phyloP scores from a whole-genome alignment of 345 rosid species.

The Bretschneidera sinensis region DNA sequence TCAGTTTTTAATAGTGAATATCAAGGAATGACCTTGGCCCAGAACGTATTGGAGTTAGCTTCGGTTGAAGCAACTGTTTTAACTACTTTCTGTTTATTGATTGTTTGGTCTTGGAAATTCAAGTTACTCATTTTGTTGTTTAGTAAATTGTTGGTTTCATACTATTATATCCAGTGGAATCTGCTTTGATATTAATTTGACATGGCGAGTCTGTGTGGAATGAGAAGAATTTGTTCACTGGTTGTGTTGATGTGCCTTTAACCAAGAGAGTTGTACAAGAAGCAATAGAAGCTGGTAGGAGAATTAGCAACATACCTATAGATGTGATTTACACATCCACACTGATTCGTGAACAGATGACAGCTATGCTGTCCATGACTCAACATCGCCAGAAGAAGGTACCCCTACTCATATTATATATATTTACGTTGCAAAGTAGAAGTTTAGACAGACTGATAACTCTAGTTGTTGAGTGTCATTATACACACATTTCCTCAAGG shows the following conservation, averaged over 20 bases:
- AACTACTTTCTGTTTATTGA: neutral
- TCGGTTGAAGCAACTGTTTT: neutral
- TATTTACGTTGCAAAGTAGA: neutral
- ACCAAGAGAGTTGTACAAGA: slow-evolving; percentile 71
- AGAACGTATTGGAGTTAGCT: neutral
- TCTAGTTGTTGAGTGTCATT: too few relatives aligned
- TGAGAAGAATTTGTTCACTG: slow-evolving; percentile 75
- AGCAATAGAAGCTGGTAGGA: slow-evolving; percentile 79
- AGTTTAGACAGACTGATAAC: neutral
- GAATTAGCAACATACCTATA: slow-evolving; percentile 77
- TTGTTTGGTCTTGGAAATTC: neutral
- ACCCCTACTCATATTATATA: neutral
- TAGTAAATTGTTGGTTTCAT: neutral
- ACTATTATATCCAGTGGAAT: slow-evolving; percentile 40
- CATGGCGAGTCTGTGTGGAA: slow-evolving; percentile 85
- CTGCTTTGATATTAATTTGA: slow-evolving; percentile 62
- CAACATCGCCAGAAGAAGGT: slow-evolving; percentile 75
- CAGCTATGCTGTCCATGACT: slow-evolving; percentile 83
- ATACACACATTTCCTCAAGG: too few relatives aligned
- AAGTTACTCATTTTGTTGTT: neutral
- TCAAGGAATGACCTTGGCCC: too few relatives aligned
- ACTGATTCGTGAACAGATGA: slow-evolving; percentile 76
- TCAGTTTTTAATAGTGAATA: neutral
- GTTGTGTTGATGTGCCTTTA: slow-evolving; percentile 76
- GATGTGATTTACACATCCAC: slow-evolving; percentile 73